Evolutionary conservation across 2,329 filamentous ascomycete species (phyloP), one percentile per base, ranked within the genome.

Genomic region (Lecanicillium sp.): DNA sequence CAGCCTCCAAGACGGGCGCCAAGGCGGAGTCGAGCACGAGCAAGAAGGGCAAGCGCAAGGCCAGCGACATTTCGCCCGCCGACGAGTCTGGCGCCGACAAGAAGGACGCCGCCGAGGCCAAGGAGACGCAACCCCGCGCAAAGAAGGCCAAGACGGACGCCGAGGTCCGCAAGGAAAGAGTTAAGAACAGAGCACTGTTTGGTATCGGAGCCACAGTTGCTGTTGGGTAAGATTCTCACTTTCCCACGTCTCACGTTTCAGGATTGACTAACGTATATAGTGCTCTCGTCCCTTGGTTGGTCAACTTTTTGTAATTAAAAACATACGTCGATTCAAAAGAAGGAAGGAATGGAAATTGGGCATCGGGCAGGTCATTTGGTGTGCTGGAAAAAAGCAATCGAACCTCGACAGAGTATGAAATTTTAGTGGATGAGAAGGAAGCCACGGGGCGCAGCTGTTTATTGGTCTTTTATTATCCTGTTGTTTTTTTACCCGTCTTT

Each of bases 181-280:
- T 96, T 55, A 84, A 88, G 69, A 88, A 84, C 67, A 81, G 90
- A 62, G 89, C 93, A 39, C 72, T 95, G 52, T 77, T 95, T 54
- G 91, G 93, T 50, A 79, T 97, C 45, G 87, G 84, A 53, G 89
- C 89, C 50, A 93, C 88, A 39, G 77, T 96, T 64, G 88, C 87
- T 49, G 78, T 96, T 66, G 90, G 90, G 93, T 97, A 79, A 72
- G 90, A 85, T 35, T 40, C 17, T 27, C 12, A 30, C 12, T 5
- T 27, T 29, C 11, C 38, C 4, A 12, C n/a, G 11, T 14, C 38
- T 19, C 21, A 15, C 32, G 41, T 15, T 11, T 20, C 4, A 6
- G 2, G 14, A 19, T 29, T 14, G 44, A n/a, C 46, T 61, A 53
- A 60, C 46, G 27, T 12, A 35, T 6, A 20, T 49, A 72, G 68